Conservation (phyloP, 192 early-diverging fungal species). For the Helicostylum pulchrum region DNA sequence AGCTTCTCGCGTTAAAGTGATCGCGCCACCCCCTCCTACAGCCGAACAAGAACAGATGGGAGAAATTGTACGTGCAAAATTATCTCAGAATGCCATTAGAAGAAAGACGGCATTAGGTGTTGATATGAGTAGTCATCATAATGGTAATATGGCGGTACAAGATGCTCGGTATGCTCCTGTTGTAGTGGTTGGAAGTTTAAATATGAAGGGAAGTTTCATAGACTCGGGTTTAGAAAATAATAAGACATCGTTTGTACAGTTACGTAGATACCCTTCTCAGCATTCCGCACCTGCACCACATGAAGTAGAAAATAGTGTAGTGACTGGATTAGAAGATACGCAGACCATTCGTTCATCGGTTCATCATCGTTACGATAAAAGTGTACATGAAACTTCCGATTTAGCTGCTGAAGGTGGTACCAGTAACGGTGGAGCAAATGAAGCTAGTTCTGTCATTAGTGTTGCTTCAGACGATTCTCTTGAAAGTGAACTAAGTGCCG, state of each 20-base stretch:
- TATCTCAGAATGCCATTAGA: conserved; percentile 28
- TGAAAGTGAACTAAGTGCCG: conserved; percentile 27
- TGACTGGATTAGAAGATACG: not conserved
- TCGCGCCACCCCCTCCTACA: conserved; percentile 32
- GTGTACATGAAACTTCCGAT: not conserved
- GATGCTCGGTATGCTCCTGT: conserved; percentile 32
- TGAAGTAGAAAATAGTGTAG: not conserved
- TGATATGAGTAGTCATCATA: conserved; percentile 17
- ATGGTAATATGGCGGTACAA: conserved; percentile 36
- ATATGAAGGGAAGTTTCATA: conserved; percentile 1
- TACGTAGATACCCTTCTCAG: not conserved
- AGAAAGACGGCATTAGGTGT: conserved; percentile 25
- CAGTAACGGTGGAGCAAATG: not conserved
- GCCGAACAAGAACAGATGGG: conserved; percentile 23
- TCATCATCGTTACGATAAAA: not conserved
- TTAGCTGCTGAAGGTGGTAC: no score
- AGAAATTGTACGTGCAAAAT: conserved; percentile 26
- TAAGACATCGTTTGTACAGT: not conserved
- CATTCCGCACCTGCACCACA: not conserved
- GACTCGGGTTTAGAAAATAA: conserved; percentile 4
- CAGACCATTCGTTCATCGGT: not conserved
- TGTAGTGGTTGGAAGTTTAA: conserved; percentile 33
- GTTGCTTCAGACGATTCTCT: conserved; percentile 31
- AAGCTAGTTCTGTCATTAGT: conserved; percentile 3
- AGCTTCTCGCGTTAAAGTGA: conserved; percentile 31